A percentile compares a stretch with the other conserved stretches of the same genome.
Evolutionary conservation across 192 early-diverging fungal genomes (phyloP).

Genomic region (Physocladia obscura): DNA sequence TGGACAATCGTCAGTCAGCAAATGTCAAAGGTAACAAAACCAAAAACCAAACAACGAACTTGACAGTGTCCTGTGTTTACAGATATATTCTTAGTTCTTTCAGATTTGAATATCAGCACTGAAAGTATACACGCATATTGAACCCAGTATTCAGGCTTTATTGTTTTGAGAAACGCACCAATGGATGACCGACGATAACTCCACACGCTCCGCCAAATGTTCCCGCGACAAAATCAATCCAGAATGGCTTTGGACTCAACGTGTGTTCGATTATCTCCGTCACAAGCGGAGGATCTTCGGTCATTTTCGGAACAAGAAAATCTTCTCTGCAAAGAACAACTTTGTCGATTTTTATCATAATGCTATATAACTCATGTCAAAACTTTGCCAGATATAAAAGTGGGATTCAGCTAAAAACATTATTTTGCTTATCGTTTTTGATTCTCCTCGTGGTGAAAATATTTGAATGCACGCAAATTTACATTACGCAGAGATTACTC

Average conservation of each 20-base stretch:
- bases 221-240: conserved; percentile 28
- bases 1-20: background rate
- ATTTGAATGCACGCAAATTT: no score
- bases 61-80: conserved; percentile 44
- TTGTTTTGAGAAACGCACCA: conserved; percentile 33
- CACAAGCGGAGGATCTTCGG: background rate
- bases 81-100: background rate
- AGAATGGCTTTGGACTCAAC: background rate
- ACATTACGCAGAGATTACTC: no score
- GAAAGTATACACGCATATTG: background rate
- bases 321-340: no score
- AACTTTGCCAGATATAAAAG: no score
- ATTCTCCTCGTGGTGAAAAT: no score
- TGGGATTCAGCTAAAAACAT: no score
- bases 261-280: background rate
- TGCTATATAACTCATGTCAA: no score
- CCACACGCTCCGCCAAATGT: conserved; percentile 42
- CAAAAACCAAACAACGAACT: conserved; percentile 18
- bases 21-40: background rate
- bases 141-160: background rate
- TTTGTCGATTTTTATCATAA: no score
- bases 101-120: background rate
- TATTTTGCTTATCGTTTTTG: no score
- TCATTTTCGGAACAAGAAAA: no score
- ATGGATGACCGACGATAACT: conserved; percentile 52